Evolutionary conservation across 129 eudicot species (phyloP).

Genomic region (Helianthus annuus): DNA sequence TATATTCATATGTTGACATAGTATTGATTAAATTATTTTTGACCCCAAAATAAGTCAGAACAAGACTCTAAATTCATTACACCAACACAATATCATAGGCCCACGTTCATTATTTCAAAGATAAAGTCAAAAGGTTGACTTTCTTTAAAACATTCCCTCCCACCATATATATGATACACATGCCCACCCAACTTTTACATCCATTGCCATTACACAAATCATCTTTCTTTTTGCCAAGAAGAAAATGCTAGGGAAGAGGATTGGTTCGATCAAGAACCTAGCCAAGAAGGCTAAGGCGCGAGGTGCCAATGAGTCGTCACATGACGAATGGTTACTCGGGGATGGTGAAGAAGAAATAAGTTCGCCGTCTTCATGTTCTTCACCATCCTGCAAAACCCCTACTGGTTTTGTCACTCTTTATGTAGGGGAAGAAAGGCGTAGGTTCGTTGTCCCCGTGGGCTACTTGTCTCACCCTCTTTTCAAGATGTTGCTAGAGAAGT

Average conservation of each 20-base stretch:
- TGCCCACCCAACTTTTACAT: conserved; percentile 17
- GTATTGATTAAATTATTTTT: not conserved
- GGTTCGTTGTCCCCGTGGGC: conserved; percentile 50
- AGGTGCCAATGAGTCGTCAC: conserved; percentile 18
- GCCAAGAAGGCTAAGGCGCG: conserved; percentile 58
- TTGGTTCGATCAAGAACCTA: conserved; percentile 64
- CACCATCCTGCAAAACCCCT: conserved; percentile 44
- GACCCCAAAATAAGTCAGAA: conserved; percentile 16
- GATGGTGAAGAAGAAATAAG: conserved; percentile 27
- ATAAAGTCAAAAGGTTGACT: conserved; percentile 31
- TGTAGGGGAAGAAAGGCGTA: conserved; percentile 64
- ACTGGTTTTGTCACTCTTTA: conserved; percentile 65
- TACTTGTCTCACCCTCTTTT: conserved; percentile 82
- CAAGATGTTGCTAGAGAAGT: conserved; percentile 83
- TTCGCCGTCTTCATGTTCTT: conserved; percentile 19
- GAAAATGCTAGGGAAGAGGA: conserved; percentile 63
- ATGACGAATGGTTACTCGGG: conserved; percentile 35
- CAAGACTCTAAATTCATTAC: conserved; percentile 17
- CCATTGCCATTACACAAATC: conserved; percentile 21
- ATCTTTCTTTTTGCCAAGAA: conserved; percentile 2
- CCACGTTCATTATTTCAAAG: conserved; percentile 28
- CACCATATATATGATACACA: conserved; percentile 18
- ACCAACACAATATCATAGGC: conserved; percentile 20
- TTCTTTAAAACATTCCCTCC: conserved; percentile 24
- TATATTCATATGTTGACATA: not conserved